These are phyloP conservation scores for Staphylotrichum tortipilum DNA, from an alignment of 495 filamentous ascomycete genomes.

Conservation along the genomic window DNA sequence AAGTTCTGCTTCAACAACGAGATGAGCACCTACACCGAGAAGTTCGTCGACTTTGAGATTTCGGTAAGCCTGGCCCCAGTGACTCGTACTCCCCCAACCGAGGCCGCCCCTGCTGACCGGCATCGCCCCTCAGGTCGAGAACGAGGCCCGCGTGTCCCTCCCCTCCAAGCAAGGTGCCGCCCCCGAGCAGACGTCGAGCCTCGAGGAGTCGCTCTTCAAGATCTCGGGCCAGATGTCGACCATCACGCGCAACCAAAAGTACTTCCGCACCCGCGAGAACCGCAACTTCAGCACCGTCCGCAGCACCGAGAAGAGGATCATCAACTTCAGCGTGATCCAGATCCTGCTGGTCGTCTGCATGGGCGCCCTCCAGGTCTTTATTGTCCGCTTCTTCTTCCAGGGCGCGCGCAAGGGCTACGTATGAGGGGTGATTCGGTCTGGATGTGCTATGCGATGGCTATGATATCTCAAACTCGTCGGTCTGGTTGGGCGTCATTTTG, in stretches of 20 bases:
- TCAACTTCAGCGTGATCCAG: constrained; percentile 95
- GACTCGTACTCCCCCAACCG: not conserved
- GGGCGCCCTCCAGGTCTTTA: constrained; percentile 94
- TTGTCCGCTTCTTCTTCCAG: constrained; percentile 97
- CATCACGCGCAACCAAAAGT: constrained; percentile 95
- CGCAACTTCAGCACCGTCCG: constrained; percentile 96
- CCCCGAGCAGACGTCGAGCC: constrained; percentile 80
- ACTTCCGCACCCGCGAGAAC: constrained; percentile 98
- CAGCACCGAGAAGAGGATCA: constrained; percentile 89
- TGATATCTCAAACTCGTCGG: constrained; percentile 7
- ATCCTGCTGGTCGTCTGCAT: constrained; percentile 86
- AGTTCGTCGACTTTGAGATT: constrained; percentile 98
- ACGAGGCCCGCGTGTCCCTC: constrained; percentile 74
- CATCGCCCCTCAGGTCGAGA: constrained; percentile 67
- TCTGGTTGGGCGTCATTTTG: constrained; percentile 19
- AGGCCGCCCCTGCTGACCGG: constrained; percentile 13
- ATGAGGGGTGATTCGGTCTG: constrained; percentile 26
- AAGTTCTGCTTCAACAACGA: constrained; percentile 97
- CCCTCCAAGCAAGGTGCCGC: constrained; percentile 85
- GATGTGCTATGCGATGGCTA: not conserved
- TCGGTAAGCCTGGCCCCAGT: constrained; percentile 50
- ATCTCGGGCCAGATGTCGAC: constrained; percentile 90
- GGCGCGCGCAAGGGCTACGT: constrained; percentile 53
- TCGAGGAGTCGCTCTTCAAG: constrained; percentile 96
- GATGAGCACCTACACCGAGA: constrained; percentile 96